Conservation (phyloP, 257 asterid genomes). For the Plantago ovata region DNA sequence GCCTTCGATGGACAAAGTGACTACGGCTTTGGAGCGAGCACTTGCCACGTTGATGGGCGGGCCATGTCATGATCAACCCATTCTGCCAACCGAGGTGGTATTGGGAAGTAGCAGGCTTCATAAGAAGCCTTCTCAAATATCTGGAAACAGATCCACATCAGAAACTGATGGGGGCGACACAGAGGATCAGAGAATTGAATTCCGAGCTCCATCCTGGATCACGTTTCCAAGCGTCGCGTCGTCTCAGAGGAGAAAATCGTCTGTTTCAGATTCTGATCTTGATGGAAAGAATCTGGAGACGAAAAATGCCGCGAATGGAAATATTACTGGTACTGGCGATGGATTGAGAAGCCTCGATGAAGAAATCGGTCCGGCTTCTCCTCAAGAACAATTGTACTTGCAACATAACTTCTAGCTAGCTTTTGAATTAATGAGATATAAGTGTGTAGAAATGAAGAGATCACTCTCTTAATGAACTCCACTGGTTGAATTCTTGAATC, state of each 20-base stretch:
- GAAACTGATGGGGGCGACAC: conserved; percentile 45
- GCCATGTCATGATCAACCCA: conserved; percentile 46
- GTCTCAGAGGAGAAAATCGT: conserved; percentile 77
- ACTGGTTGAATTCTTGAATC: conserved; percentile 3
- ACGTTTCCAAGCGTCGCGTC: conserved; percentile 90
- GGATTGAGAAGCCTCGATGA: conserved; percentile 56
- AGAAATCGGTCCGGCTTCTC: conserved; percentile 91
- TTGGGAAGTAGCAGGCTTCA: conserved; percentile 39
- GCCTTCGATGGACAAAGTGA: conserved; percentile 77
- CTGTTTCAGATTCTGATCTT: conserved; percentile 69
- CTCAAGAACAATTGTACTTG: conserved; percentile 76
- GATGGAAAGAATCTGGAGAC: conserved; percentile 55
- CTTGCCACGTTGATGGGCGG: conserved; percentile 51
- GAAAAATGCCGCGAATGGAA: conserved; percentile 38
- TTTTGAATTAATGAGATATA: conserved; percentile 9
- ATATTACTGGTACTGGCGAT: conserved; percentile 30
- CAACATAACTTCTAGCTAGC: conserved; percentile 68
- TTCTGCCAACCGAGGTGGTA: conserved; percentile 22
- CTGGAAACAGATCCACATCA: conserved; percentile 46
- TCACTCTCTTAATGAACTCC: conserved; percentile 1
- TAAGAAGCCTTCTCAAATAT: too few species aligned
- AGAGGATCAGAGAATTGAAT: conserved; percentile 50
- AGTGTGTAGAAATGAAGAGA: conserved; percentile 8
- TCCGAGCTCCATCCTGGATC: conserved; percentile 86
- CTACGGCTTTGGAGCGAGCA: conserved; percentile 46